These are phyloP conservation scores for Rhizophagus prolifer DNA, from an alignment of 192 early-diverging fungal species.

Conservation along the genomic window DNA sequence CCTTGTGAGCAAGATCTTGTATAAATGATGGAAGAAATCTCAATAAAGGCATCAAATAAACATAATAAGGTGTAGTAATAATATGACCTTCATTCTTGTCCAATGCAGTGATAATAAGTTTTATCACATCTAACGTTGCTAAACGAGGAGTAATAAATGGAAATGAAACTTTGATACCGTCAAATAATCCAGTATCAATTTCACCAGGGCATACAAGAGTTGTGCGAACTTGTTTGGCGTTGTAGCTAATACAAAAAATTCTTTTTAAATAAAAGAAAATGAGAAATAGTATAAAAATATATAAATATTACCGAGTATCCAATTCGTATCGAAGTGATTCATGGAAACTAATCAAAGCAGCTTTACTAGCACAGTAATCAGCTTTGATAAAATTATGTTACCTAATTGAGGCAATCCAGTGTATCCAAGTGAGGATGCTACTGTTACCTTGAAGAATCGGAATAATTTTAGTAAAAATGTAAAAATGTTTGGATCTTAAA, in stretches of 20 bases:
- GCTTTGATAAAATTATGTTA: slow-evolving; percentile 36
- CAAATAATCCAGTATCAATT: slow-evolving; percentile 73
- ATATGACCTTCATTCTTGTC: slow-evolving; percentile 49
- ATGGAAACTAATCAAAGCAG: slow-evolving; percentile 68
- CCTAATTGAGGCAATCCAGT: slow-evolving; percentile 31
- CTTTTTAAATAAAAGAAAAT: neutral
- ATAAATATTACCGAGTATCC: slow-evolving; percentile 7
- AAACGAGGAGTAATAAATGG: slow-evolving; percentile 68
- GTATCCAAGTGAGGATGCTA: slow-evolving; percentile 44
- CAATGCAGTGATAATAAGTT: slow-evolving; percentile 57
- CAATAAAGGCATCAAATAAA: slow-evolving; percentile 39
- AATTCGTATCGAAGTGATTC: slow-evolving; percentile 79
- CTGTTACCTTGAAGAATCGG: slow-evolving; percentile 32
- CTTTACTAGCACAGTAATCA: slow-evolving; percentile 80
- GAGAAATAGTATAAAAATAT: neutral
- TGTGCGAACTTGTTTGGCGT: slow-evolving; percentile 62
- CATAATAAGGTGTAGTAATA: slow-evolving; percentile 45
- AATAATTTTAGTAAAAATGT: neutral
- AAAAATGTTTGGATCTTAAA: neutral
- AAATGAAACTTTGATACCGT: slow-evolving; percentile 51
- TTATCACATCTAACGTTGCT: slow-evolving; percentile 56
- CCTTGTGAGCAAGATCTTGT: slow-evolving; percentile 32
- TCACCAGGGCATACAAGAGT: slow-evolving; percentile 71
- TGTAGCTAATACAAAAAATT: slow-evolving; percentile 39
- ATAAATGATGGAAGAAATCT: slow-evolving; percentile 39